Base-by-base conservation (phyloP, 1,284 basidiomycete genomes). In the Megacollybia platyphylla region DNA sequence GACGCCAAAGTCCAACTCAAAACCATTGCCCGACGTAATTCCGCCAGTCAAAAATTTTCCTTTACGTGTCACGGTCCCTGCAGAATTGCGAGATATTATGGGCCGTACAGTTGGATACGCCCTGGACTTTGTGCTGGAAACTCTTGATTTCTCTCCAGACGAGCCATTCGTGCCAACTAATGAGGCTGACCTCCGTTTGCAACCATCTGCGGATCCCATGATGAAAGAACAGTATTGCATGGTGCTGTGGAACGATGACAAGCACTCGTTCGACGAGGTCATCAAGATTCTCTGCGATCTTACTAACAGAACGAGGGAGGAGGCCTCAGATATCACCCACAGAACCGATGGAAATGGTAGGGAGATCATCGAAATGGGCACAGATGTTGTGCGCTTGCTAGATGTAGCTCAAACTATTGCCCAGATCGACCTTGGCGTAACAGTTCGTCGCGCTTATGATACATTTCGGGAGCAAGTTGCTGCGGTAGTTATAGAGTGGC, bases 221-320 rank as follows among this genome's bases (percentile, higher is more conserved):
- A 68, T 72, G 61, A 79, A 78, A 49, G 83, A 93, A 48, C 75
- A 86, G 28, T 94, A 82, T 60, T 81, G 86, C 17, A 74, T 97
- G 43, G 69, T 96, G 13, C 64, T 97, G 2, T 97, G 92, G 92
- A 93, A 96, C 59, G 94, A 97, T 62, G 96, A 99, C 60, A 96
- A 92, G 53, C 96, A 97, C 60, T 92, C 89, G 2, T 88, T 87
- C 53, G 82, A 85, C 42, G 90, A 97, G 55, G 82, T 97, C 44
- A 85, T 86, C 44, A 76, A 85, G 49, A 76, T 93, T 45, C 65
- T 96, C 5, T 67, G 71, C 39, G 86, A 87, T 45, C 73, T 79
- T 46, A 76, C 76, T 6, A 70, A 73, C 45, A 67, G 73, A 44
- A 59, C 75, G 15, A 65, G 68, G 20, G 73, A 76, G 15, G 80